Base-by-base conservation (phyloP, 139 green algal species). In the Chlorella vulgaris region DNA sequence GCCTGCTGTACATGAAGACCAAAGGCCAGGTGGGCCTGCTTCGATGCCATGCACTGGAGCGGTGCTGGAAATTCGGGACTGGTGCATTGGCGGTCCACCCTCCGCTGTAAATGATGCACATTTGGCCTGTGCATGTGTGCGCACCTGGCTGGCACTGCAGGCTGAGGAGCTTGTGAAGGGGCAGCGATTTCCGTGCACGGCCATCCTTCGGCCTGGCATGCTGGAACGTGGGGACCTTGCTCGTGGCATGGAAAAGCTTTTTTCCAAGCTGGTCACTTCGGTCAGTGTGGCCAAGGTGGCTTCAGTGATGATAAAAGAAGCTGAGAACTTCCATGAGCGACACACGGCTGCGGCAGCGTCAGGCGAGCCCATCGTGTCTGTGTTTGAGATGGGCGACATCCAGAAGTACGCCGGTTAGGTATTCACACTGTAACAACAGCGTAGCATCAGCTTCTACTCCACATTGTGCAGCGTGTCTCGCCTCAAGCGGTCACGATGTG, bases 1-100 rank as follows among this genome's bases (percentile, higher is more conserved):
- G 79, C 28, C 67, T 88, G 36, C 38, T 88, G 21, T 88, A 88
- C 38, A 55, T 31, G 21, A 70, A 83, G 35, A 75, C 63, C 35
- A 88, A 88, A 65, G 84, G 84, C 10, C 47, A 74, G 68, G 83
- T 78, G 65, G 39, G 81, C 0, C 36, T n/a, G 18, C 26, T 43
- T 33, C 29, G n/a, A 7, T 26, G 15, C 29, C 68, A 6, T 2
- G 29, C 1, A 6, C 29, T 77, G 18, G 68, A 22, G 6, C 7
- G 1, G 8, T 26, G 22, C 13, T 31, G 6, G 13, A 18, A 22
- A 28, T 13, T 31, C 10, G 33, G 4, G n/a, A 7, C 69, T 63
- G 40, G 19, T 5, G n/a, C 2, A n/a, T 42, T 69, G 61, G n/a
- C 29, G 28, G n/a, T n/a, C n/a, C n/a, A n/a, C n/a, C n/a, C n/a